Percentiles rank a stretch among this genome's conserved stretches.
Evolutionary conservation across 805 yeast genomes (phyloP).

Genomic region (Kodamaea neixiangensis): DNA sequence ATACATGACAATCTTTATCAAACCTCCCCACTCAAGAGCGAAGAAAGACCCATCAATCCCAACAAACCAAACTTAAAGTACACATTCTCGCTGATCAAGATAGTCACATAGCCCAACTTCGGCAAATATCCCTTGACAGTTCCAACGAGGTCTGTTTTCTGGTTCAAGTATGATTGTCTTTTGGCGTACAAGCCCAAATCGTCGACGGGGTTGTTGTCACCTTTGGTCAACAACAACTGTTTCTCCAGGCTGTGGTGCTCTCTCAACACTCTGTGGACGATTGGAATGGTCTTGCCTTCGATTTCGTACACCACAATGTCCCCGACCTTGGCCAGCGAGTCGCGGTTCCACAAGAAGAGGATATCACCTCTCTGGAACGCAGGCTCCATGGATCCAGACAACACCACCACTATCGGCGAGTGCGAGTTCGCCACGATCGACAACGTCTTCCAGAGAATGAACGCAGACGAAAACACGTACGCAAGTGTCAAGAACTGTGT

Average conservation of each 20-base stretch:
- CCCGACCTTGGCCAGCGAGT: conserved; percentile 67
- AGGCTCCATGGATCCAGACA: conserved; percentile 99
- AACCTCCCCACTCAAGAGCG: conserved; percentile 48
- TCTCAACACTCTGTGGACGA: conserved; percentile 91
- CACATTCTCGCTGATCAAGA: conserved; percentile 83
- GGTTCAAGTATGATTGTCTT: conserved; percentile 73
- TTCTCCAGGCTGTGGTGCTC: conserved; percentile 64
- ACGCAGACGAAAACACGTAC: conserved; percentile 84
- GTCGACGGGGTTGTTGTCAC: conserved; percentile 93
- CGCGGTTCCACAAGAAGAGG: conserved; percentile 86
- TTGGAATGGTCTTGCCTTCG: conserved; percentile 80
- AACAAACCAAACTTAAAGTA: conserved; percentile 79
- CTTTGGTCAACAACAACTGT: conserved; percentile 86
- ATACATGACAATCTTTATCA: not conserved
- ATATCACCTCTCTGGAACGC: conserved; percentile 98
- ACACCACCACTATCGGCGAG: conserved; percentile 94
- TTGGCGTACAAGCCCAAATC: conserved; percentile 84
- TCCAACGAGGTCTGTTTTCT: conserved; percentile 79
- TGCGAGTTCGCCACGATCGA: conserved; percentile 76
- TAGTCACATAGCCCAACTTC: conserved; percentile 85
- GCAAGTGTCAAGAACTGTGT: conserved; percentile 71
- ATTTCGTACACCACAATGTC: conserved; percentile 93
- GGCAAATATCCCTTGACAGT: conserved; percentile 94
- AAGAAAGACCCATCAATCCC: conserved; percentile 70
- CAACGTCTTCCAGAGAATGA: conserved; percentile 86